These are phyloP conservation scores for Haplographium delicatum DNA, from an alignment of 495 filamentous ascomycete genomes.

Conservation along the genomic window DNA sequence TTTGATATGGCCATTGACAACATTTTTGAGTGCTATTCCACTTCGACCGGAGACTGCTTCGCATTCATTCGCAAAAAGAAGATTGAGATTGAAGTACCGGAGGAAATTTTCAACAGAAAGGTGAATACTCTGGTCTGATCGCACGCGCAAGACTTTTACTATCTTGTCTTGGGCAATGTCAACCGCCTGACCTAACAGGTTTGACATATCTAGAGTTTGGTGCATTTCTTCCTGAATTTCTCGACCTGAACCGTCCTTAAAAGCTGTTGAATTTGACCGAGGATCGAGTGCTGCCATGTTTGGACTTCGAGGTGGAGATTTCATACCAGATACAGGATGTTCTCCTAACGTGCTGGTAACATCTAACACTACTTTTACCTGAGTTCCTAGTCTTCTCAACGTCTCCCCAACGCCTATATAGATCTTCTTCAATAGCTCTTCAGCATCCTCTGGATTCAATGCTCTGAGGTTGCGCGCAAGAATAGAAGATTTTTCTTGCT, in stretches of 20 bases:
- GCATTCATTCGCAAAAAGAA: conserved; percentile 93
- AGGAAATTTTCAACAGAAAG: conserved; percentile 75
- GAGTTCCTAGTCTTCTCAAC: conserved; percentile 74
- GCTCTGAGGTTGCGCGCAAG: conserved; percentile 89
- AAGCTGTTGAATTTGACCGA: conserved; percentile 2
- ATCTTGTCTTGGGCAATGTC: conserved; percentile 91
- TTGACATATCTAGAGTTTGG: conserved; percentile 83
- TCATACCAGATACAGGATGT: conserved; percentile 25
- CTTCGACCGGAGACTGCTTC: conserved; percentile 90
- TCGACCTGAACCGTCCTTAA: conserved; percentile 4
- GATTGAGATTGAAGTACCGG: conserved; percentile 88
- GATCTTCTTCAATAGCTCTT: conserved; percentile 74
- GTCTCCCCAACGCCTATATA: conserved; percentile 87
- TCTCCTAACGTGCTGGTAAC: conserved; percentile 69
- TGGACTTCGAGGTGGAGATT: conserved; percentile 36
- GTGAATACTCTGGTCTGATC: conserved; percentile 74
- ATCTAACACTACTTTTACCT: conserved; percentile 93
- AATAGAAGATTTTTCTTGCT: conserved; percentile 84
- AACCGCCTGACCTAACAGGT: conserved; percentile 88
- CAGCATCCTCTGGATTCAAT: conserved; percentile 77
- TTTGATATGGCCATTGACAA: conserved; percentile 87
- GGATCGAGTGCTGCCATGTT: conserved; percentile 23
- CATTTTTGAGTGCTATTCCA: conserved; percentile 74
- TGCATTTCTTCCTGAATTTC: conserved; percentile 75
- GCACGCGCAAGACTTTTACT: conserved; percentile 83